phyloP scores from a whole-genome alignment of 176 grass and related monocot species.

The Oropetium thomaeum region DNA sequence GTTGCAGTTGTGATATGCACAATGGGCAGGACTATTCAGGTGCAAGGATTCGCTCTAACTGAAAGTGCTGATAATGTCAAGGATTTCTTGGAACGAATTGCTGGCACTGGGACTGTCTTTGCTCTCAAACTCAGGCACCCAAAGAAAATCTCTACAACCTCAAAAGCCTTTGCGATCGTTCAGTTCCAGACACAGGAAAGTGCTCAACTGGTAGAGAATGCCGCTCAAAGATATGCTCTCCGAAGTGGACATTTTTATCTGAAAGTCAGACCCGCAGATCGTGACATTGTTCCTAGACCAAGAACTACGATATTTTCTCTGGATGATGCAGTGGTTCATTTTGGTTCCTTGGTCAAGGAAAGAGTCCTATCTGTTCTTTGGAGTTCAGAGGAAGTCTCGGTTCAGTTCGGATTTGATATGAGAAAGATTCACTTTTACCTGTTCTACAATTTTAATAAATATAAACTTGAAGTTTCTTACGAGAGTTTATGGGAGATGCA shows the following conservation, averaged over 20 bases:
- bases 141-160: constrained; percentile 40
- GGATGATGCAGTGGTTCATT: constrained; percentile 35
- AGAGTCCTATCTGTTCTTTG: constrained; percentile 50
- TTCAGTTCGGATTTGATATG: constrained; percentile 76
- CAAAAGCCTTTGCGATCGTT: constrained; percentile 63
- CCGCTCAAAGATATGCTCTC: background rate
- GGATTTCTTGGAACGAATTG: constrained; percentile 46
- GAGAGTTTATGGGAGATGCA: constrained; percentile 96
- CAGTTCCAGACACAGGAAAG: constrained; percentile 53
- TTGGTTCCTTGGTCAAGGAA: constrained; percentile 67
- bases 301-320: constrained; percentile 53
- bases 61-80: constrained; percentile 47
- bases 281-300: constrained; percentile 74
- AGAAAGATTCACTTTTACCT: constrained; percentile 62
- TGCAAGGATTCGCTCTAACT: constrained; percentile 50
- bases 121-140: constrained; percentile 75
- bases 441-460: constrained; percentile 9
- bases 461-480: constrained; percentile 84
- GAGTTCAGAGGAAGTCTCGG: constrained; percentile 33
- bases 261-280: constrained; percentile 33
- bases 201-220: constrained; percentile 35
- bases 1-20: constrained; percentile 38
- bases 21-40: constrained; percentile 64
- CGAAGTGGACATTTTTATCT: constrained; percentile 29
- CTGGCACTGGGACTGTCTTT: constrained; percentile 44